Percentiles rank a stretch among this genome's conserved stretches.
These are phyloP conservation scores for Eucalyptus polyanthemos DNA, from an alignment of 345 rosid species.

Conservation along the genomic window DNA sequence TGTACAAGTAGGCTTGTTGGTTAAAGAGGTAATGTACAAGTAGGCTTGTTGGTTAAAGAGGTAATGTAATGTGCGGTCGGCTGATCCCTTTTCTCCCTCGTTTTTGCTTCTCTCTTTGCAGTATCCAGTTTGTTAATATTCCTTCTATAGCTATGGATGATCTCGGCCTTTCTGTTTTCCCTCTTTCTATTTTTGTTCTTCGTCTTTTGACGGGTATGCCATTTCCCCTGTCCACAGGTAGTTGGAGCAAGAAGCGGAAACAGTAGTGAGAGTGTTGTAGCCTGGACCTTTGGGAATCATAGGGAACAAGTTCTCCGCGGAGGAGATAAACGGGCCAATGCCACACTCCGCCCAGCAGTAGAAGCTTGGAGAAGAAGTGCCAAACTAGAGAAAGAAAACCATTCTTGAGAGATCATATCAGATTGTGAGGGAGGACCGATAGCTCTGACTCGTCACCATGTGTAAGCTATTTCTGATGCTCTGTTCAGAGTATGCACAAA, in stretches of 20 bases:
- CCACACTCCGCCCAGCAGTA: conserved; percentile 44
- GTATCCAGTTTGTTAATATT: not conserved
- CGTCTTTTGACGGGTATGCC: not conserved
- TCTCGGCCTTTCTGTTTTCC: not conserved
- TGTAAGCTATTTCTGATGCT: not conserved
- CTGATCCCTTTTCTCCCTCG: too few relatives aligned
- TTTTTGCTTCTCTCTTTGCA: not conserved
- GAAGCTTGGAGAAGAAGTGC: conserved; percentile 59
- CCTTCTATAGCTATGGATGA: not conserved
- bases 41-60: too few relatives aligned
- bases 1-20: not conserved
- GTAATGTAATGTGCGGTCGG: too few relatives aligned
- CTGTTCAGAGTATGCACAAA: not conserved
- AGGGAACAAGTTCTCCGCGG: conserved; percentile 66
- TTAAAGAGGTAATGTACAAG: too few relatives aligned
- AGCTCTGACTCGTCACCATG: too few relatives aligned
- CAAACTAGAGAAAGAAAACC: conserved; percentile 23
- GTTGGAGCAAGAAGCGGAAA: conserved; percentile 75
- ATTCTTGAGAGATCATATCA: conserved; percentile 33
- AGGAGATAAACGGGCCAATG: conserved; percentile 55
- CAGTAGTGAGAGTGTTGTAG: conserved; percentile 64
- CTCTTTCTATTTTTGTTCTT: not conserved
- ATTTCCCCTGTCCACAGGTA: conserved; percentile 22
- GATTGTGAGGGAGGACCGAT: not conserved
- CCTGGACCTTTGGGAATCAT: conserved; percentile 79